Evolutionary conservation across 257 asterid species (phyloP).

Genomic region (Lithospermum erythrorhizon): DNA sequence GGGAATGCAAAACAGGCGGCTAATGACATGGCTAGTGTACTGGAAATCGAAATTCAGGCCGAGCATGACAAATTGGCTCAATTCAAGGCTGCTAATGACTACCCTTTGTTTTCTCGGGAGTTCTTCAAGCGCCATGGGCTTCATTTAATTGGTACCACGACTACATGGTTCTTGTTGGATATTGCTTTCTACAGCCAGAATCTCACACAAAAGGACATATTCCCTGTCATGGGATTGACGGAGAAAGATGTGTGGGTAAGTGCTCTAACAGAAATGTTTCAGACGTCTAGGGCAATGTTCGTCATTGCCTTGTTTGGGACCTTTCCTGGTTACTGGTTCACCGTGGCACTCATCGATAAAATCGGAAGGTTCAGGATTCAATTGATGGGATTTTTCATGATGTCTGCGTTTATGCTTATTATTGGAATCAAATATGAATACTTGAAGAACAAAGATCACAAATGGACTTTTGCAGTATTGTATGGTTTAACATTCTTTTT

Average conservation of each 20-base stretch:
- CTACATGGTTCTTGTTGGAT: constrained; percentile 21
- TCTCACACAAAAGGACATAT: constrained; percentile 24
- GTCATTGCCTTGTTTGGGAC: constrained; percentile 21
- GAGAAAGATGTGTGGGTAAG: neutral
- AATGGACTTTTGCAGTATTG: constrained; percentile 12
- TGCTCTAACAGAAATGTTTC: constrained; percentile 18
- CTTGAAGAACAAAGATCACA: constrained; percentile 10
- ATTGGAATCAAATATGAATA: constrained; percentile 15
- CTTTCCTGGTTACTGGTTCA: constrained; percentile 25
- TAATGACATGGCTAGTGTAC: constrained; percentile 17
- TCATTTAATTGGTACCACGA: constrained; percentile 20
- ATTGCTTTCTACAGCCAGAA: constrained; percentile 25
- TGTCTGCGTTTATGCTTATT: constrained; percentile 21
- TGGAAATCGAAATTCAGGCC: constrained; percentile 16
- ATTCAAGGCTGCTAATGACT: constrained; percentile 16
- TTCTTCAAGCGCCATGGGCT: constrained; percentile 17
- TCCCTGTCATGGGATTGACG: constrained; percentile 19
- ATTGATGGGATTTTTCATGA: constrained; percentile 21
- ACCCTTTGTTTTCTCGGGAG: constrained; percentile 13
- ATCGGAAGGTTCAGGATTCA: constrained; percentile 22
- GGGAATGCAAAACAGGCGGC: constrained; percentile 26
- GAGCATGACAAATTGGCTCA: constrained; percentile 17
- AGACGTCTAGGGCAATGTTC: constrained; percentile 25
- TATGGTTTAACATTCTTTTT: constrained; percentile 24
- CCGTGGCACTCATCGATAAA: constrained; percentile 20